Conservation (phyloP, 371 early-diverging fungal genomes). For the Catenaria anguillulae region DNA sequence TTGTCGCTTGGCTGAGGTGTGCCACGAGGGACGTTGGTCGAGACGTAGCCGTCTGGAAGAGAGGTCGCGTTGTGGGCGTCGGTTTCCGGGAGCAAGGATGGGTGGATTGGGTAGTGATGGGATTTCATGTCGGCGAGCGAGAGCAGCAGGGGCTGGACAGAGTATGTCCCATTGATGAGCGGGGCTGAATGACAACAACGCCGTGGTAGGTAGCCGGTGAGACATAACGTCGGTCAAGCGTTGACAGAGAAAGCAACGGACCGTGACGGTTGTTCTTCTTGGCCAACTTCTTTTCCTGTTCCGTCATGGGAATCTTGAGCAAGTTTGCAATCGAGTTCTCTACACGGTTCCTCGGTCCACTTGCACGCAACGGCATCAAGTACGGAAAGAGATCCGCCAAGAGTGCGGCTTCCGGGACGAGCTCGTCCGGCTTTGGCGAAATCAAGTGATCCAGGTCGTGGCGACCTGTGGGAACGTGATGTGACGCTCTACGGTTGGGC, state of each 20-base stretch:
- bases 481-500: neutral
- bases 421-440: neutral
- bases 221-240: too few species aligned
- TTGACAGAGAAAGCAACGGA: too few species aligned
- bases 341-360: neutral
- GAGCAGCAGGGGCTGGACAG: neutral
- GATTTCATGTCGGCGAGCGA: neutral
- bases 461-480: too few species aligned
- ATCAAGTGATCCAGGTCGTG: too few species aligned
- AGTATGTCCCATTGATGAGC: too few species aligned
- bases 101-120: slow-evolving; percentile 1
- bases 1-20: neutral
- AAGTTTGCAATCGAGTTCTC: neutral
- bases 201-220: too few species aligned
- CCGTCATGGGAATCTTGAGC: neutral
- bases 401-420: neutral
- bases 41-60: neutral
- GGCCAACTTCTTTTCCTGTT: neutral
- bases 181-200: too few species aligned
- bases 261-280: too few species aligned
- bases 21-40: neutral
- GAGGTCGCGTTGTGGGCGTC: too few species aligned
- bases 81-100: neutral
- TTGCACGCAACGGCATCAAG: neutral
- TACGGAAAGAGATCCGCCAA: neutral